These are phyloP conservation scores for Lentinula lateritia DNA, from an alignment of 768 basidiomycete species.

Conservation along the genomic window DNA sequence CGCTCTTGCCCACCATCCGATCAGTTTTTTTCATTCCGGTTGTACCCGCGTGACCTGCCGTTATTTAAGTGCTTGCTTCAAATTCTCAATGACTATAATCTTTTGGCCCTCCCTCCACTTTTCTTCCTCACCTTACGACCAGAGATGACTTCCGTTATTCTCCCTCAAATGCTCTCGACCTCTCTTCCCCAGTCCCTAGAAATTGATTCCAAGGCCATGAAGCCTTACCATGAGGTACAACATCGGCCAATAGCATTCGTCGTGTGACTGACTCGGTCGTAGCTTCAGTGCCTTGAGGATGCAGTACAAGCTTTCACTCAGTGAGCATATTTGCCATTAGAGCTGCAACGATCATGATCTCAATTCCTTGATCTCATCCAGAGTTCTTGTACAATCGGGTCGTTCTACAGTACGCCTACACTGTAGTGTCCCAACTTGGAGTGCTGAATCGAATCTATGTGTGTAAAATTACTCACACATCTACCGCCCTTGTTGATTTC, in stretches of 20 bases:
- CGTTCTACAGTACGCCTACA: conserved; percentile 46
- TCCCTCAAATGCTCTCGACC: neutral
- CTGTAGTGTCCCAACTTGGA: conserved; percentile 68
- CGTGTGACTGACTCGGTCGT: conserved; percentile 7
- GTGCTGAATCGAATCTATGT: conserved; percentile 54
- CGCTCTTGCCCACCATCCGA: neutral
- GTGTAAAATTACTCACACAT: conserved; percentile 17
- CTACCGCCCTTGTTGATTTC: neutral
- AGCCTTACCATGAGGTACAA: conserved; percentile 28
- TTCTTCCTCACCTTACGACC: neutral
- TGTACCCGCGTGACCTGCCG: conserved; percentile 7
- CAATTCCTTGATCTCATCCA: conserved; percentile 17
- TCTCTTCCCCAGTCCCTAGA: neutral
- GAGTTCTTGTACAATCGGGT: conserved; percentile 44
- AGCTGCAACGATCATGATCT: neutral
- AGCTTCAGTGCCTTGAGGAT: conserved; percentile 50
- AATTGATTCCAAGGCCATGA: conserved; percentile 14
- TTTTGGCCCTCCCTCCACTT: neutral
- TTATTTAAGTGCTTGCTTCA: neutral
- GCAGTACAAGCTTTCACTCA: conserved; percentile 60
- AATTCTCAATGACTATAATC: neutral
- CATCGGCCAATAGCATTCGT: neutral
- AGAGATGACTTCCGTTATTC: neutral
- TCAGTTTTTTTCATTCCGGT: conserved; percentile 7
- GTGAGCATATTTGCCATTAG: conserved; percentile 28